These are phyloP conservation scores for Daucus carota DNA, from an alignment of 129 eudicot species.

Conservation along the genomic window DH1_v3.0 NC_030386.2:12122501-12123000, in stretches of 20 bases:
- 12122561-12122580: background rate
- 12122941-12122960: conserved; percentile 58
- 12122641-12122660: conserved; percentile 2
- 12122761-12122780: conserved; percentile 59
- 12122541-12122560: background rate
- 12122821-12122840: conserved; percentile 69
- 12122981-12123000: conserved; percentile 83
- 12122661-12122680: conserved; percentile 6
- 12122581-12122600: background rate
- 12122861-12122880: conserved; percentile 41
- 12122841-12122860: conserved; percentile 56
- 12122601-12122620: conserved; percentile 9
- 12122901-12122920: conserved; percentile 55
- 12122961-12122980: conserved; percentile 82
- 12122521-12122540: conserved; percentile 15
- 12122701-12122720: conserved; percentile 69
- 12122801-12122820: conserved; percentile 72
- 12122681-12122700: conserved; percentile 14
- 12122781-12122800: conserved; percentile 38
- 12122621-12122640: background rate
- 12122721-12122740: conserved; percentile 44
- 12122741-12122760: conserved; percentile 53
- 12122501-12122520: conserved; percentile 11
- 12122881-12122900: conserved; percentile 54
- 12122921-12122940: conserved; percentile 88